Evolutionary conservation across 2,329 filamentous ascomycete genomes (phyloP).

Genomic region (Cladorrhinum sp.): DNA sequence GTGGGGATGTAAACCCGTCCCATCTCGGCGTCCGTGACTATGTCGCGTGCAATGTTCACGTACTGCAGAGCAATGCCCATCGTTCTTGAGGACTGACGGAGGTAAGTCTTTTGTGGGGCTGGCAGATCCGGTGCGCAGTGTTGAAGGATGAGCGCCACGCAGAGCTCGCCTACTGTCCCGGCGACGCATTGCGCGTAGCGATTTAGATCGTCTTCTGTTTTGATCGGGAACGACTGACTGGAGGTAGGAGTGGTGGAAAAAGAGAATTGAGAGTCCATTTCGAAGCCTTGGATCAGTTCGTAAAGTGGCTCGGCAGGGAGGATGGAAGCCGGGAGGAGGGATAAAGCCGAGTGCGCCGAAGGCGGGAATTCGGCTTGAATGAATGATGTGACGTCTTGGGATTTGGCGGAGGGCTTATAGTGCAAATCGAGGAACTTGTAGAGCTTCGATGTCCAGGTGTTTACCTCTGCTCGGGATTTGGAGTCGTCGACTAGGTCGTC

Average conservation of each 20-base stretch:
- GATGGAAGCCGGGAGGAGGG: constrained; percentile 56
- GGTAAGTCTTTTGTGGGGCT: constrained; percentile 35
- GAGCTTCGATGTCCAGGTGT: constrained; percentile 57
- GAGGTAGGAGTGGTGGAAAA: neutral
- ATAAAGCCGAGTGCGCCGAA: constrained; percentile 51
- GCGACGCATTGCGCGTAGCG: constrained; percentile 66
- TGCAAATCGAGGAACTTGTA: constrained; percentile 54
- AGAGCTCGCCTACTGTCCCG: constrained; percentile 68
- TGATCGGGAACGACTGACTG: constrained; percentile 39
- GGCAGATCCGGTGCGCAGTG: constrained; percentile 42
- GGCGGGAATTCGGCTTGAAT: constrained; percentile 51
- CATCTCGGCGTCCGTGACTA: constrained; percentile 63
- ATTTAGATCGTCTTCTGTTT: constrained; percentile 56
- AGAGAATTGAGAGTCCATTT: constrained; percentile 61
- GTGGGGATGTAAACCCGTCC: constrained; percentile 67
- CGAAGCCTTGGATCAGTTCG: constrained; percentile 64
- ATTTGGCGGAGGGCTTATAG: constrained; percentile 36
- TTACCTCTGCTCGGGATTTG: constrained; percentile 47
- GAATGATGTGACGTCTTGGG: constrained; percentile 29
- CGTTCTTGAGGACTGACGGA: constrained; percentile 55
- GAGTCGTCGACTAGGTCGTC: constrained; percentile 72
- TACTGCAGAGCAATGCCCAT: constrained; percentile 78
- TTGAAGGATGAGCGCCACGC: constrained; percentile 63
- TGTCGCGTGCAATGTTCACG: constrained; percentile 73
- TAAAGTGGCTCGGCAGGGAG: constrained; percentile 59